These are phyloP conservation scores for Boechera stricta DNA, from an alignment of 345 rosid species.

Conservation along the genomic window DNA sequence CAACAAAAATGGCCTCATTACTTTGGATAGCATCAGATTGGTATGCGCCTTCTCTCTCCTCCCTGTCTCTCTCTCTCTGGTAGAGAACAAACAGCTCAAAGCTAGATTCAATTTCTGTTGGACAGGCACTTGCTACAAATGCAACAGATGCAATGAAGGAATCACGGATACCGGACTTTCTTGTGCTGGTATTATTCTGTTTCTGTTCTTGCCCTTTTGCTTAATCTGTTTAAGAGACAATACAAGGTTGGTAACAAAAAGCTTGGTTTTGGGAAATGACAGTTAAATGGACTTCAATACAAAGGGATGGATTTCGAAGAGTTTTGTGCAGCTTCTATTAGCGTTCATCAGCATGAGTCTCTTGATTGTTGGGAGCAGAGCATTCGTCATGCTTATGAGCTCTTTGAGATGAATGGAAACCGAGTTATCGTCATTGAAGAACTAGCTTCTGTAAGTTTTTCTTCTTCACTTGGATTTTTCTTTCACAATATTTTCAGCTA, in stretches of 20 bases:
- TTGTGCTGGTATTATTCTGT: constrained; percentile 44
- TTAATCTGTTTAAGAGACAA: constrained; percentile 22
- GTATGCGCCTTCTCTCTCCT: constrained; percentile 44
- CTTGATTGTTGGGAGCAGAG: constrained; percentile 88
- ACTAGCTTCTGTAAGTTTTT: constrained; percentile 79
- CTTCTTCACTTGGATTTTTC: neutral
- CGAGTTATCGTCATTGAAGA: constrained; percentile 86
- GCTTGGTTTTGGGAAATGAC: constrained; percentile 41
- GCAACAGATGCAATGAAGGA: constrained; percentile 95
- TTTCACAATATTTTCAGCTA: neutral
- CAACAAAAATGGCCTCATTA: constrained; percentile 64
- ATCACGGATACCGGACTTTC: constrained; percentile 73
- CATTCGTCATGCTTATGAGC: constrained; percentile 81
- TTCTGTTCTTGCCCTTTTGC: neutral
- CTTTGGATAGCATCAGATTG: constrained; percentile 70
- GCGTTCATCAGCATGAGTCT: constrained; percentile 93
- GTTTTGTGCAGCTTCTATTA: constrained; percentile 93
- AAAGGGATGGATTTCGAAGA: constrained; percentile 95
- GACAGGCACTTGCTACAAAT: constrained; percentile 77
- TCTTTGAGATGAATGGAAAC: constrained; percentile 92
- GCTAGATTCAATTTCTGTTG: constrained; percentile 31
- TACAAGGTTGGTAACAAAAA: constrained; percentile 16
- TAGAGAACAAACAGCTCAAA: constrained; percentile 32
- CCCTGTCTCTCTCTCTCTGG: neutral
- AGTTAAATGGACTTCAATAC: constrained; percentile 86